Conservation (phyloP, 108 stramenopile genomes). For the Nannochloropsis gaditana region DNA sequence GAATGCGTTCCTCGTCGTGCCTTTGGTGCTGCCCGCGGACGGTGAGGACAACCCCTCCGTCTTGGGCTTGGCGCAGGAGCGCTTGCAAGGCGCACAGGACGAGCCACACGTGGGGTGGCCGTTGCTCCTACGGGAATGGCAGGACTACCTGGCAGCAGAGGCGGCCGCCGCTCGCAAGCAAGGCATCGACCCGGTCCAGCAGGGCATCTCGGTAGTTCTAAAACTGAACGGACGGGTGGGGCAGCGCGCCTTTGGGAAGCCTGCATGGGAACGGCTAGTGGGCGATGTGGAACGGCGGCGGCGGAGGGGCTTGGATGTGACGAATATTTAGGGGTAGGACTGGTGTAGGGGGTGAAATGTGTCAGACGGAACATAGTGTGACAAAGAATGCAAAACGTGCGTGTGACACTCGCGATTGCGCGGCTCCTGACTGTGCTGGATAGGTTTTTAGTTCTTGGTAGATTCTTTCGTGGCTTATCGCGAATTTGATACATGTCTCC, state of each 20-base stretch:
- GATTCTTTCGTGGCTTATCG: too few relatives aligned
- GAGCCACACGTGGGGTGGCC: neutral
- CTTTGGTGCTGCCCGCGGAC: neutral
- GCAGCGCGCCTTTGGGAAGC: neutral
- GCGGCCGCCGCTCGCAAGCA: neutral
- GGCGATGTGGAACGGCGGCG: constrained; percentile 10
- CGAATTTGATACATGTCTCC: too few relatives aligned
- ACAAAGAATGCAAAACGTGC: too few relatives aligned
- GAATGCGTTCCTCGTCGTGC: neutral
- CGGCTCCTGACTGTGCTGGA: too few relatives aligned
- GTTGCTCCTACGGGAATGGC: neutral
- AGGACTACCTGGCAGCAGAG: neutral
- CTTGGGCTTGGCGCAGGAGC: neutral
- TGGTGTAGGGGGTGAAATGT: neutral
- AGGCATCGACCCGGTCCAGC: neutral
- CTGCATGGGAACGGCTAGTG: neutral
- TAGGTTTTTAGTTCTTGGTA: too few relatives aligned
- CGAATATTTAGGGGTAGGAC: neutral
- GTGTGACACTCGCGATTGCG: too few relatives aligned
- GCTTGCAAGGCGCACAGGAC: neutral
- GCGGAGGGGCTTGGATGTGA: neutral
- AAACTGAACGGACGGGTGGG: constrained; percentile 1
- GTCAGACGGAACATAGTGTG: too few relatives aligned
- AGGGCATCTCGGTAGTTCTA: neutral
- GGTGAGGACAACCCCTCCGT: neutral